A percentile compares a stretch with the other conserved stretches of the same genome.
Evolutionary conservation across 139 green algal species (phyloP).

Genomic region (Medakamo hakoo): DNA sequence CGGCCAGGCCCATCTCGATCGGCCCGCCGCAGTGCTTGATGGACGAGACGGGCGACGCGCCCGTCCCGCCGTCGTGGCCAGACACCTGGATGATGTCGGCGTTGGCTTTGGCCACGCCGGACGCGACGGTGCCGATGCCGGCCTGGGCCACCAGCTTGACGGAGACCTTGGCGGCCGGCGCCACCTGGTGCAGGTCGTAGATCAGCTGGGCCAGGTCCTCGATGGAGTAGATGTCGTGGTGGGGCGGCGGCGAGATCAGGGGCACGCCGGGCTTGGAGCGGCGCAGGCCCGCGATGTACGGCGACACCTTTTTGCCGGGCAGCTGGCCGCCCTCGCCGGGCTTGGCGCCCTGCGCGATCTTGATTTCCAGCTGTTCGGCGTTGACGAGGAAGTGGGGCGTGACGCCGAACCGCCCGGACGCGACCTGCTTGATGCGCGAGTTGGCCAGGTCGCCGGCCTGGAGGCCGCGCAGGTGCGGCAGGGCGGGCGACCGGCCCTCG

Average conservation of each 20-base stretch:
- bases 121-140: conserved; percentile 93
- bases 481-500: conserved; percentile 47
- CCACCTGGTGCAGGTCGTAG: conserved; percentile 83
- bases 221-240: conserved; percentile 99
- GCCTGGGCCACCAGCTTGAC: conserved; percentile 98
- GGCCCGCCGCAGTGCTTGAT: conserved; percentile 97
- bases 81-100: conserved; percentile 92
- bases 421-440: conserved; percentile 92
- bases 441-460: conserved; percentile 85
- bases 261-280: conserved; percentile 94
- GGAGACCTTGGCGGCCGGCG: conserved; percentile 70
- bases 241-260: conserved; percentile 93
- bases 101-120: conserved; percentile 95
- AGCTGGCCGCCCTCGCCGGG: conserved; percentile 92
- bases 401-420: conserved; percentile 90
- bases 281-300: conserved; percentile 91
- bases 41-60: conserved; percentile 84
- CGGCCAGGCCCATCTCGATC: conserved; percentile 92
- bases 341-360: conserved; percentile 88
- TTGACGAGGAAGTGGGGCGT: conserved; percentile 96
- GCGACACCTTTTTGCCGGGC: conserved; percentile 83
- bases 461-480: conserved; percentile 86
- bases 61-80: conserved; percentile 95
- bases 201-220: conserved; percentile 99
- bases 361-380: conserved; percentile 98